Evolutionary conservation across 2,329 filamentous ascomycete genomes (phyloP).

Genomic region (Paecilomyces sp.): DNA sequence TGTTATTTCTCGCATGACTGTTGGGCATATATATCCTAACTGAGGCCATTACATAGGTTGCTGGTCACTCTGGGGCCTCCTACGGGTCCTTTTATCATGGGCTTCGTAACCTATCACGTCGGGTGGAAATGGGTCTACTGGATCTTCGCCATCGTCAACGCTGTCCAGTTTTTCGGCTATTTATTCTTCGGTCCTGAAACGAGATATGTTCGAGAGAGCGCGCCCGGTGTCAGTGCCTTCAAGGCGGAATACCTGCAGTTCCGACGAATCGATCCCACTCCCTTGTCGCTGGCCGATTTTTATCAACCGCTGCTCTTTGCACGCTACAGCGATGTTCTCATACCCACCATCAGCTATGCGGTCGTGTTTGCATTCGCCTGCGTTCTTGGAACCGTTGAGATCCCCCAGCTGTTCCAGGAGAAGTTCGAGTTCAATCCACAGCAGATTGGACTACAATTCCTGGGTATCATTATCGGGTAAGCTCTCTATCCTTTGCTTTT

Average conservation of each 20-base stretch:
- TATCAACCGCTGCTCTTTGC: constrained; percentile 38
- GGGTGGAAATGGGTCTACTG: constrained; percentile 54
- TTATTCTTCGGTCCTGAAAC: constrained; percentile 45
- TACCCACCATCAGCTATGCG: constrained; percentile 44
- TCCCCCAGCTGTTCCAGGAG: constrained; percentile 47
- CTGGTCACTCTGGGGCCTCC: constrained; percentile 44
- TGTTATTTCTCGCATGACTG: no score
- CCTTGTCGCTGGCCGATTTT: constrained; percentile 39
- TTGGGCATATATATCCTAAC: neutral
- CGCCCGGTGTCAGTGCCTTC: constrained; percentile 22
- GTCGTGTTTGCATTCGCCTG: constrained; percentile 47
- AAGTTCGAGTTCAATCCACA: constrained; percentile 49
- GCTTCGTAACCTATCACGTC: constrained; percentile 41
- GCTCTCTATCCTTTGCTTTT: constrained; percentile 13
- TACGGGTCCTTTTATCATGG: constrained; percentile 23
- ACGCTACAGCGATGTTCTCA: constrained; percentile 34
- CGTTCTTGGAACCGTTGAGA: constrained; percentile 47
- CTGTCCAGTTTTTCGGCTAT: constrained; percentile 44
- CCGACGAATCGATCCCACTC: constrained; percentile 41
- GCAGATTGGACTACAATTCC: constrained; percentile 49
- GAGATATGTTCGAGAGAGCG: constrained; percentile 35
- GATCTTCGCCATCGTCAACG: constrained; percentile 49
- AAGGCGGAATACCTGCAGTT: constrained; percentile 32
- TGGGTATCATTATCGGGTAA: constrained; percentile 47
- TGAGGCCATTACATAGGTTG: constrained; percentile 5